Percentiles rank a stretch among this genome's conserved stretches.
Conservation (phyloP, 805 yeast genomes). For the Wickerhamiella sergipiensis region DNA sequence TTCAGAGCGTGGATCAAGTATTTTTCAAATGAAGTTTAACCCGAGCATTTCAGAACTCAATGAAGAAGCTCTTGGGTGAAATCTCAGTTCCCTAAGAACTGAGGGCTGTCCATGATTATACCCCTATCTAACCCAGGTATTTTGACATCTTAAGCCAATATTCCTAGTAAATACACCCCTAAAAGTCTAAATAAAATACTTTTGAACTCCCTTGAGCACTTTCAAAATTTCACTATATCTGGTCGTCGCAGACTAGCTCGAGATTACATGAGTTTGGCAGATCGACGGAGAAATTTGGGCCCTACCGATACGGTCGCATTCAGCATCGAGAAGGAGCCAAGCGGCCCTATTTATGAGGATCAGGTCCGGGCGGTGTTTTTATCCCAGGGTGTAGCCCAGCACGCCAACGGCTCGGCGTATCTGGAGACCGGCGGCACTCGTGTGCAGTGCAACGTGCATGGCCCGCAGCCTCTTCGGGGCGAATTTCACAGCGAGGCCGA, state of each 20-base stretch:
- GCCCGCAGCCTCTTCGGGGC: slow-evolving; percentile 78
- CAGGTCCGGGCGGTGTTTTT: slow-evolving; percentile 35
- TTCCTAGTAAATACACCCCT: too few species aligned
- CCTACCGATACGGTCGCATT: slow-evolving; percentile 55
- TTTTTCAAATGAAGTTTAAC: too few species aligned
- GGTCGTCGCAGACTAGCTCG: background rate
- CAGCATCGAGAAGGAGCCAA: slow-evolving; percentile 19
- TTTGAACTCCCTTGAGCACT: too few species aligned
- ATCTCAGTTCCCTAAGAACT: too few species aligned
- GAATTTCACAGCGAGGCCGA: slow-evolving; percentile 55
- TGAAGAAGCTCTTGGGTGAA: too few species aligned
- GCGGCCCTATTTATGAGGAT: slow-evolving; percentile 12
- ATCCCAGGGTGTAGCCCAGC: slow-evolving; percentile 49
- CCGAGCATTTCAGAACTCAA: too few species aligned
- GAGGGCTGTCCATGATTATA: too few species aligned
- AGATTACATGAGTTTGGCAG: slow-evolving; percentile 28
- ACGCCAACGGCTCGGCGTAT: slow-evolving; percentile 74
- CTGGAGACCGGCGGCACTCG: slow-evolving; percentile 50
- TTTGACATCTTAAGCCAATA: too few species aligned
- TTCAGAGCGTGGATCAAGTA: too few species aligned
- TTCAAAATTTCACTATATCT: too few species aligned
- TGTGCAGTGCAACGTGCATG: slow-evolving; percentile 61
- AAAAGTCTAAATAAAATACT: too few species aligned
- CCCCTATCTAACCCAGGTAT: too few species aligned
- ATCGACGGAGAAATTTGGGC: slow-evolving; percentile 78